Base-by-base conservation (phyloP, 176 grass and related monocot species). In the Phoenix dactylifera region DNA sequence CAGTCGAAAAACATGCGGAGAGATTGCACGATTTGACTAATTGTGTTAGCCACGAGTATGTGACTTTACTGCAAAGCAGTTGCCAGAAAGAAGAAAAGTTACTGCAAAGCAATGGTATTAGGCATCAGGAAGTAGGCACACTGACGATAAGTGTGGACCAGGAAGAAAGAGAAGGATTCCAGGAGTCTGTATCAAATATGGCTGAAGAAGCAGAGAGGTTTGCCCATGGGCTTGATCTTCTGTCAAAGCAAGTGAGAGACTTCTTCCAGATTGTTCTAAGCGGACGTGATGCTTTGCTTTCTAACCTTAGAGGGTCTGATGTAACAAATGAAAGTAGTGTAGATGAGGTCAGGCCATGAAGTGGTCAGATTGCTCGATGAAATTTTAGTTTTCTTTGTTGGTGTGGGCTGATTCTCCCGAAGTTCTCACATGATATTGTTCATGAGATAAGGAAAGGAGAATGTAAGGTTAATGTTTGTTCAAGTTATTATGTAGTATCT, bases 191-290 rank as follows among this genome's bases (percentile, higher is more conserved):
- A 60, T 74, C 75, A 18, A 62, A 57, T 65, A 85, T 88, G 81
- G 79, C 62, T 1, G 78, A 51, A 71, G 75, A 58, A 3, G 59
- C 62, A 0, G 60, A 78, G 52, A 73, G 2, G 22, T 60, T 98
- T n/a, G 24, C 52, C n/a, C 50, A 74, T 1, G 75, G 81, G 44
- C 29, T 97, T 48, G 83, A 90, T 59, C 77, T 61, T 1, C 22
- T 91, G 19, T 85, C 83, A 0, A 91, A 85, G 55, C 73, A 56
- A 49, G 83, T 86, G 15, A 72, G 74, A 22, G 75, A 85, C 55
- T 91, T 97, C 58, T 97, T 97, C 71, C 80, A 91, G 59, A 79
- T 85, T 3, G 83, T 97, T 64, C 71, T 97, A 50, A 79, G 68
- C 5, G 87, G 92, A 16, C 80, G 92, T 24, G 92, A 91, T 53